These are phyloP conservation scores for Globisporangium mamillatum DNA, from an alignment of 352 stramenopile genomes.

Conservation along the genomic window DNA sequence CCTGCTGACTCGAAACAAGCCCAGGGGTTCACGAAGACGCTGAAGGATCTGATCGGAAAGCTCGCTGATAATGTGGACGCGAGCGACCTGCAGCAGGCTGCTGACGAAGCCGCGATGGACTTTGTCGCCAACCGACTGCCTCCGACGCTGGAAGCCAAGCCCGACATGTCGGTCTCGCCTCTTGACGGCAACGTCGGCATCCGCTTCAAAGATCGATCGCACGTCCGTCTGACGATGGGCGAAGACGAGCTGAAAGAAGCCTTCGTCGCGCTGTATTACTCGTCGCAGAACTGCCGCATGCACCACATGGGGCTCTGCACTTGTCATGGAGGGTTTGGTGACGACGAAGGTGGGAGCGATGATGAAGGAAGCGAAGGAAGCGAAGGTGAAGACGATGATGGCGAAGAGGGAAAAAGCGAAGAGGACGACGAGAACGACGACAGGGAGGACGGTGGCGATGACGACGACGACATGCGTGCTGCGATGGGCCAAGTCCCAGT, in stretches of 20 bases:
- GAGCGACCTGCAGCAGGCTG: constrained; percentile 61
- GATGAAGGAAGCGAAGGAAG: constrained; percentile 21
- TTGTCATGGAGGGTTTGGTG: constrained; percentile 35
- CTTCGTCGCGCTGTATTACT: constrained; percentile 70
- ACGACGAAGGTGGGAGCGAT: constrained; percentile 25
- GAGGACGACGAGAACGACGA: constrained; percentile 22
- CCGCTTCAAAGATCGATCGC: constrained; percentile 64
- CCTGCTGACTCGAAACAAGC: constrained; percentile 33
- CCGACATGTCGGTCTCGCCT: constrained; percentile 17
- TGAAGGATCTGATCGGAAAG: constrained; percentile 50
- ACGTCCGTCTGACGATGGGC: constrained; percentile 64
- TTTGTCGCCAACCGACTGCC: constrained; percentile 74
- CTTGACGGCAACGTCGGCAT: constrained; percentile 47
- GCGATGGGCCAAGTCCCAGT: constrained; percentile 35
- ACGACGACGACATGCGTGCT: constrained; percentile 29
- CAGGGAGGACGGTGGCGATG: constrained; percentile 30
- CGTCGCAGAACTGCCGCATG: constrained; percentile 65
- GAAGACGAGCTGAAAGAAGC: constrained; percentile 59
- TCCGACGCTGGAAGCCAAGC: constrained; percentile 24
- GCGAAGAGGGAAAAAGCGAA: constrained; percentile 24
- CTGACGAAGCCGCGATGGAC: constrained; percentile 75
- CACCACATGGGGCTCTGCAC: constrained; percentile 85
- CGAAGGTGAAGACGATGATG: constrained; percentile 22
- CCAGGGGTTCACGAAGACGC: constrained; percentile 41
- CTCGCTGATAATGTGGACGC: constrained; percentile 44